Base-by-base conservation (phyloP, 805 yeast species). In the Cyberlindnera xishuangbannaensis region DNA sequence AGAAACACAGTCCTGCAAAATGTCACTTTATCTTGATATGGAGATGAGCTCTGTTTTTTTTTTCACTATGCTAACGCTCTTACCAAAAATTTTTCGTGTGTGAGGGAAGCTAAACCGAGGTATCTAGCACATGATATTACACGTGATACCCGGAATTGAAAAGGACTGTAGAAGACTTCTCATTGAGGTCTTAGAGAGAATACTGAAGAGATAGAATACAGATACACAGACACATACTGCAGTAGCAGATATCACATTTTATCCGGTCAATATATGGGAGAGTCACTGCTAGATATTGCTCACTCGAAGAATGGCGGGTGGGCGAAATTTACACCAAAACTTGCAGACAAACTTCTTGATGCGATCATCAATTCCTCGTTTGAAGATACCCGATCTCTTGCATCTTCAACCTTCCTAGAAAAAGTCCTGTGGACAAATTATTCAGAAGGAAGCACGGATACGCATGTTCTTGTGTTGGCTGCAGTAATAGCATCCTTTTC, bases 11-110 rank as follows among this genome's bases (percentile, higher is more conserved):
- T n/a, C n/a, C n/a, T n/a, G n/a, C n/a, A n/a, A n/a, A n/a, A n/a
- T 4, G 7, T 25, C 28, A 12, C 16, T 12, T 15, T 23, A 23
- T 12, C 4, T n/a, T n/a, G n/a, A 13, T 29, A 25, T 23, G 23
- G 40, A 40, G 40, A 40, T 36, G 44, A 37, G 44, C 36, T 34
- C 22, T 18, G 18, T 15, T 13, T 17, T 30, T 38, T 34, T 27
- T 34, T 30, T 25, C 33, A 25, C 28, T 21, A 13, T 18, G 27
- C 30, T 14, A 17, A 25, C 13, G 21, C 20, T 7, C 29, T 17
- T 12, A 14, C 25, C 31, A 37, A 41, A 41, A 41, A 31, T 31
- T 41, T 41, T 35, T 29, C 34, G 33, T 15, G 24, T 14, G 27
- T 8, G 30, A n/a, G 10, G 20, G 16, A 18, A 29, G 15, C 6